Evolutionary conservation across 305 asterid genomes (phyloP), one percentile per base, ranked within the genome.

Genomic region (Solanum hybrid): DNA sequence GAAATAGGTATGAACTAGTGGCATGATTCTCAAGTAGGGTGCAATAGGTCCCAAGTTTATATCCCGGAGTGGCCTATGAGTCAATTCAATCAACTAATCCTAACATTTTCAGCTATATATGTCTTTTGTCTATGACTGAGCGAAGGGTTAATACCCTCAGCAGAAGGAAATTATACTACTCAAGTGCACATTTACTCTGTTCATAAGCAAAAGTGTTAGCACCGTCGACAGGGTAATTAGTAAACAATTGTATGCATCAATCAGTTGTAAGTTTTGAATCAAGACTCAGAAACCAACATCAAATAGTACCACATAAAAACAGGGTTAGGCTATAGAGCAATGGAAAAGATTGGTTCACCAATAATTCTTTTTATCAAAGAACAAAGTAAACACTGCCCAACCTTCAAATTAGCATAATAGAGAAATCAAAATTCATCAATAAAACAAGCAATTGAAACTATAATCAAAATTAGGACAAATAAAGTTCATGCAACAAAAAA

Each of bases 21-120:
- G 95, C 92, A 94, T 96, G 95, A 92, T 95, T 94, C 97, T 94
- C 94, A 94, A 96, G 94, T 96, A 90, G 98, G 97, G 98, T 94
- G 95, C 93, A 94, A 96, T 98, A 94, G 94, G 96, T 95, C 98
- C 96, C 94, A 93, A 93, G 95, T 95, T 95, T 94, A 91, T 94
- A 94, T 95, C 97, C 93, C 95, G 94, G 96, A 93, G 94, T 93
- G 95, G 95, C 96, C 95, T 96, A 34, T 36, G 26, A n/a, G 17
- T 36, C 85, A 78, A 78, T n/a, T 78, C 85, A 78, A 12, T 37
- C 56, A 36, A 51, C 60, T 78, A 78, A 17, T 4, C 51, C 60
- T 36, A 78, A 78, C 60, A 36, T 56, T 10, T 37, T 78, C 60
- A 78, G 32, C 56, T 22, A 26, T 36, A 78, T 36, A 35, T 36